Evolutionary conservation across 805 yeast genomes (phyloP).

Genomic region (Nakazawaea sp.): DNA sequence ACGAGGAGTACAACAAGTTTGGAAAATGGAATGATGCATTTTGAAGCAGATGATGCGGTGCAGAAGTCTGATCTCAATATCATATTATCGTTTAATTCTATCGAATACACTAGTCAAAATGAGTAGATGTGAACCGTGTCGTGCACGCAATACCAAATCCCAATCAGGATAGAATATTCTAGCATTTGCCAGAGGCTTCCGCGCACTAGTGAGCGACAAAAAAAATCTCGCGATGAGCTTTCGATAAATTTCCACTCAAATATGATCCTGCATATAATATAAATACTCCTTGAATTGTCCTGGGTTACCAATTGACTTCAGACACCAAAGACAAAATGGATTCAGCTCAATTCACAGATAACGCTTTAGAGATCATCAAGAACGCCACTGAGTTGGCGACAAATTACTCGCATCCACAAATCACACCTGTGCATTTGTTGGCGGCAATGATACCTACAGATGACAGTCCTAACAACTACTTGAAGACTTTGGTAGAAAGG

Average conservation of each 20-base stretch:
- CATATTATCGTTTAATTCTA: too few relatives aligned
- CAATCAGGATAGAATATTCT: slow-evolving; percentile 5
- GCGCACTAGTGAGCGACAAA: neutral
- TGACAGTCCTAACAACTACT: slow-evolving; percentile 46
- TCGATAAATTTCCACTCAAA: neutral
- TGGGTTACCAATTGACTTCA: too few relatives aligned
- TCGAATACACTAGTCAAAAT: too few relatives aligned
- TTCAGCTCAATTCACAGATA: slow-evolving; percentile 83
- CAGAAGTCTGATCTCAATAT: too few relatives aligned
- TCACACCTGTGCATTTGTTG: slow-evolving; percentile 81
- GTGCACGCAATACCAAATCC: too few relatives aligned
- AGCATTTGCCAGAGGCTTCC: slow-evolving; percentile 2
- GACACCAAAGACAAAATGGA: slow-evolving; percentile 33
- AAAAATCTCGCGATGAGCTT: neutral
- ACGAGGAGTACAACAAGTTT: slow-evolving; percentile 62
- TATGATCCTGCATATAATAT: neutral
- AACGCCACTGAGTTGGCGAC: slow-evolving; percentile 76
- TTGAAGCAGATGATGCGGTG: too few relatives aligned
- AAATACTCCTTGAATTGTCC: slow-evolving; percentile 1
- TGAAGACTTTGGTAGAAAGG: slow-evolving; percentile 77
- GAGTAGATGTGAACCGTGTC: too few relatives aligned
- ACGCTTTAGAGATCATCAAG: slow-evolving; percentile 77
- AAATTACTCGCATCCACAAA: slow-evolving; percentile 77
- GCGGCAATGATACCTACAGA: slow-evolving; percentile 83
- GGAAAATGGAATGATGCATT: slow-evolving; percentile 84